Evolutionary conservation across 306 rosid genomes (phyloP).

Genomic region (Oemleria cerasiformis): DNA sequence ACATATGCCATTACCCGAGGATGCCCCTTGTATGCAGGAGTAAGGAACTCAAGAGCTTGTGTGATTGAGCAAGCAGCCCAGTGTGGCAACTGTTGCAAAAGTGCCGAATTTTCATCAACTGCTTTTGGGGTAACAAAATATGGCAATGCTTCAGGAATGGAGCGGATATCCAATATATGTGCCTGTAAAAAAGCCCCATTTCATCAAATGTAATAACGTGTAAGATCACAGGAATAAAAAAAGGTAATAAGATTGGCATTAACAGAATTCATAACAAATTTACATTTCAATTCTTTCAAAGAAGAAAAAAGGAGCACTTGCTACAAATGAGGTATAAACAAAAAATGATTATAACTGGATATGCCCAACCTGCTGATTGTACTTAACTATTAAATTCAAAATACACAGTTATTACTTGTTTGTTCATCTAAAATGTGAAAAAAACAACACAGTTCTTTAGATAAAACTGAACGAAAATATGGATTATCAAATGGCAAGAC

Average conservation of each 20-base stretch:
- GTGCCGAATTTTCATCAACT: constrained; percentile 87
- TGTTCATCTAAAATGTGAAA: no score
- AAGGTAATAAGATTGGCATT: neutral
- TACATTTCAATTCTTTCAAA: neutral
- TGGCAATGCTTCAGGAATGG: constrained; percentile 92
- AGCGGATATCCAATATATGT: constrained; percentile 75
- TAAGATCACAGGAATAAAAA: constrained; percentile 18
- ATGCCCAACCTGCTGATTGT: neutral
- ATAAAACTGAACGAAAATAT: no score
- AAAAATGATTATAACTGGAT: neutral
- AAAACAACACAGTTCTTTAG: no score
- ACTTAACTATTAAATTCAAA: neutral
- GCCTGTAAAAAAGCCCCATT: constrained; percentile 48
- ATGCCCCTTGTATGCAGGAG: constrained; percentile 93
- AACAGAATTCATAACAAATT: neutral
- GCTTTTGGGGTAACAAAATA: constrained; percentile 94
- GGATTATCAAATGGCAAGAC: no score
- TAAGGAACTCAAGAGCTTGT: constrained; percentile 93
- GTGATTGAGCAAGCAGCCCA: constrained; percentile 99
- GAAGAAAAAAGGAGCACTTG: neutral
- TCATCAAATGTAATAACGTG: constrained; percentile 14
- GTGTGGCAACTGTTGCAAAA: constrained; percentile 92
- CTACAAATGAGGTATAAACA: neutral
- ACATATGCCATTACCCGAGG: constrained; percentile 98
- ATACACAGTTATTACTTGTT: neutral